Evolutionary conservation across 164 flowering plant species (phyloP), one percentile per base, ranked within the genome.

Genomic region (Piper longum): DNA sequence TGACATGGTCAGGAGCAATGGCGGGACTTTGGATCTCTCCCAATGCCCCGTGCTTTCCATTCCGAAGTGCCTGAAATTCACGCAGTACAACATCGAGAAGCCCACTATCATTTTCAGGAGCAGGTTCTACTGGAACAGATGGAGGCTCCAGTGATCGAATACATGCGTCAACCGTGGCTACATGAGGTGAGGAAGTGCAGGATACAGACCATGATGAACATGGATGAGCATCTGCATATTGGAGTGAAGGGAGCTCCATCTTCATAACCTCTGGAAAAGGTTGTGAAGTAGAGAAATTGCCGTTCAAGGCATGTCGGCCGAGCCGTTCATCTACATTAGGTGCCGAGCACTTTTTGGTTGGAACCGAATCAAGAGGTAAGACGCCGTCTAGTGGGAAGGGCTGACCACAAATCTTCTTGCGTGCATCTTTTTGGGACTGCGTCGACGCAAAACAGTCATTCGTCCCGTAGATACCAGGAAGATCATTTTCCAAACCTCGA

Each of bases 231-330:
- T 83, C 86, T 75, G 82, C 66, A 85, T 83, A 82, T 93, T 93
- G 98, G 97, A 93, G 81, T 88, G 98, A 93, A 93, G 98, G 98
- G 97, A 93, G 98, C 95, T 93, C 98, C 85, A 70, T 68, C 90
- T 92, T 93, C 89, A 81, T 70, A 71, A 84, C 77, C 87, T 70
- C 83, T 2, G 66, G 43, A 58, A 67, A 16, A 74, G 88, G 86
- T 85, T 81, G 78, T 63, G 93, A 89, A 85, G 96, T 69, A 83
- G 97, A 85, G 81, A 78, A 73, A 70, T 79, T 85, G 85, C 91
- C 88, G 85, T 85, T 82, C 72, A 75, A 65, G 88, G 96, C 78
- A 82, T 85, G 95, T 86, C 89, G 72, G 71, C 86, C 95, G 59
- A 69, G 69, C 56, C 61, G 52, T 52, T 59, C 72, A 67, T 66